Percentiles rank a stretch among this genome's conserved stretches.
These are phyloP conservation scores for Cordyceps militaris DNA, from an alignment of 2,329 filamentous ascomycete genomes.

Conservation along the genomic window DNA sequence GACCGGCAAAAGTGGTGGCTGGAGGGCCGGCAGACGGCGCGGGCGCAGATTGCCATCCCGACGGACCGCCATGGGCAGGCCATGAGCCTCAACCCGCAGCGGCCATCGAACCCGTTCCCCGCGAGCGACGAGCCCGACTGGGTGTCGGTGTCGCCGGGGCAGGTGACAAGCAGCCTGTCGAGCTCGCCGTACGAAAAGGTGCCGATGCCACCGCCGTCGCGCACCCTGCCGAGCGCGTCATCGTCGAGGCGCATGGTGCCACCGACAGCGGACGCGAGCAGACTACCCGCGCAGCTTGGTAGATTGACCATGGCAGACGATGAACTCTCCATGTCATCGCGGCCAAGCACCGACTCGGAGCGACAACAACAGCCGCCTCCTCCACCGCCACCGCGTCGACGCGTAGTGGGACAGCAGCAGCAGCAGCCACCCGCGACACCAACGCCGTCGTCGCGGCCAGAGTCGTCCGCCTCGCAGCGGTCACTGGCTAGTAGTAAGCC, in stretches of 20 bases:
- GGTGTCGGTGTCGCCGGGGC: constrained; percentile 57
- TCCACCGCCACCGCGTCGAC: constrained; percentile 20
- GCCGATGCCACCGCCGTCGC: constrained; percentile 35
- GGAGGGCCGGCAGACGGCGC: constrained; percentile 64
- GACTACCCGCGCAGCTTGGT: constrained; percentile 39
- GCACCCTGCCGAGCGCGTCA: constrained; percentile 32
- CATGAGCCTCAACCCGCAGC: constrained; percentile 62
- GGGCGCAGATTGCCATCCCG: constrained; percentile 63
- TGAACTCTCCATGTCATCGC: background rate
- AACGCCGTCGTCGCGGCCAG: constrained; percentile 25
- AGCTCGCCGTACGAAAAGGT: constrained; percentile 54
- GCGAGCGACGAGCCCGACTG: constrained; percentile 70
- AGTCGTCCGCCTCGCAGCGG: constrained; percentile 26
- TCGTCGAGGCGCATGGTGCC: constrained; percentile 41
- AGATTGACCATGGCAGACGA: constrained; percentile 37
- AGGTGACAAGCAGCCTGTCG: constrained; percentile 49
- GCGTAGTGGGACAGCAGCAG: constrained; percentile 19
- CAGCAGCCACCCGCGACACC: constrained; percentile 10
- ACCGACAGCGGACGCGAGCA: constrained; percentile 41
- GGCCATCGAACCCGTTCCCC: constrained; percentile 77
- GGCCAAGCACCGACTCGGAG: background rate
- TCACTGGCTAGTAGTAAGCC: constrained; percentile 24
- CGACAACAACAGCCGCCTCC: constrained; percentile 20
- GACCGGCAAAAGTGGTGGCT: constrained; percentile 66
- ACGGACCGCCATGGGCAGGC: constrained; percentile 41